Evolutionary conservation across 148 eudicot species (phyloP).

Genomic region (Fagopyrum tataricum): DNA sequence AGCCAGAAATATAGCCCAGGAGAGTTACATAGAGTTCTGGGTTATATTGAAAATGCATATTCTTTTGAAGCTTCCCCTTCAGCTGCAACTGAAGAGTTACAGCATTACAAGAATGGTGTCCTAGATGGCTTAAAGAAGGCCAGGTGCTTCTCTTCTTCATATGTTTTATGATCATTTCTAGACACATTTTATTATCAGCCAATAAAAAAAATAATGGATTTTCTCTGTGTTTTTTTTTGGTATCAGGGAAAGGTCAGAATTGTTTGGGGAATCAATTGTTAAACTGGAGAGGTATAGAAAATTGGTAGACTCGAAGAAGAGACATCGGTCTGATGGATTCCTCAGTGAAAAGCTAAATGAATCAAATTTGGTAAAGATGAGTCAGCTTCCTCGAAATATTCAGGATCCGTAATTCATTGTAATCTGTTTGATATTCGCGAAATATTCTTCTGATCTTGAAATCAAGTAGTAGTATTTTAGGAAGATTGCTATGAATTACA

Average conservation of each 20-base stretch:
- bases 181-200: not conserved
- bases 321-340: constrained; percentile 30
- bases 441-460: no score
- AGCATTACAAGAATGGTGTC: constrained; percentile 33
- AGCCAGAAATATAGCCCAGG: constrained; percentile 29
- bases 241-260: constrained; percentile 35
- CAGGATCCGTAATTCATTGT: not conserved
- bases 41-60: constrained; percentile 23
- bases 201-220: not conserved
- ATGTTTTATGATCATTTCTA: not conserved
- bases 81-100: constrained; percentile 35
- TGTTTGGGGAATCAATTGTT: constrained; percentile 30
- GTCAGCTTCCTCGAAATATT: constrained; percentile 29
- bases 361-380: constrained; percentile 29
- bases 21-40: constrained; percentile 38
- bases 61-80: constrained; percentile 27
- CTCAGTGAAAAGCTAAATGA: constrained; percentile 32
- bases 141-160: constrained; percentile 25
- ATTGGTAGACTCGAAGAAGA: constrained; percentile 30
- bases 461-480: not conserved
- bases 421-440: no score
- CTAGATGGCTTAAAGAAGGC: constrained; percentile 32
- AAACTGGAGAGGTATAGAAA: constrained; percentile 34
- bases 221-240: constrained; percentile 1
- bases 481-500: not conserved